Evolutionary conservation across 2,329 filamentous ascomycete species (phyloP), one percentile per base, ranked within the genome.

Genomic region (Diaporthe amygdali): DNA sequence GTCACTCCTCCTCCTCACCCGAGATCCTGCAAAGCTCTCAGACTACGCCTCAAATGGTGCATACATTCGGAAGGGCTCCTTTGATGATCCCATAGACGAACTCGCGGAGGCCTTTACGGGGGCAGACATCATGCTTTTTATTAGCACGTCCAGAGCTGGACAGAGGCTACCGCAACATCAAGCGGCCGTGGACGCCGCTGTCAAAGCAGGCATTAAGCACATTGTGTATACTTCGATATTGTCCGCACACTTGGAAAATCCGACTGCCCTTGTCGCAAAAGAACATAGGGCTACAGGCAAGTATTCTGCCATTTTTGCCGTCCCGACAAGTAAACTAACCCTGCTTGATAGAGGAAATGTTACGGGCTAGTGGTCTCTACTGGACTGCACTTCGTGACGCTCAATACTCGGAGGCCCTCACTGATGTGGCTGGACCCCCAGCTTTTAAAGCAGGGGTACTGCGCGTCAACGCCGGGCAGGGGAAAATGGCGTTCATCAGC

Each of bases 221-320:
- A 63, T 63, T 17, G 56, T 63, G 56, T 63, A 63, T 27, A 63
- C 56, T 17, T 63, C 56, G 8, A 63, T 63, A 14, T 7, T 63
- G 20, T 63, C 56, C 22, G 56, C 56, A 27, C 56, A 63, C 14
- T 46, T 63, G 27, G 56, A 46, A 27, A 63, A 46, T 2, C 56
- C 56, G 1, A 63, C 56, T 5, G 56, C 56, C 4, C 39, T 63
- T 63, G 56, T 63, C 15, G 56, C 56, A 32, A 63, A 7, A 32
- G 39, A 63, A 27, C 56, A 63, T 32, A 17, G 30, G n/a, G 56
- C 56, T n/a, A 63, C 56, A 32, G 56, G 56, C 46, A 46, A 7
- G 14, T n/a, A 7, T n/a, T 20, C n/a, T 5, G 3, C 12, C 12
- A 22, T 22, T 32, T 32, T 20, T 20, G 12, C 10, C 17, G 5